Conservation (phyloP, 495 filamentous ascomycete species). For the Trypethelium eluteriae region DNA sequence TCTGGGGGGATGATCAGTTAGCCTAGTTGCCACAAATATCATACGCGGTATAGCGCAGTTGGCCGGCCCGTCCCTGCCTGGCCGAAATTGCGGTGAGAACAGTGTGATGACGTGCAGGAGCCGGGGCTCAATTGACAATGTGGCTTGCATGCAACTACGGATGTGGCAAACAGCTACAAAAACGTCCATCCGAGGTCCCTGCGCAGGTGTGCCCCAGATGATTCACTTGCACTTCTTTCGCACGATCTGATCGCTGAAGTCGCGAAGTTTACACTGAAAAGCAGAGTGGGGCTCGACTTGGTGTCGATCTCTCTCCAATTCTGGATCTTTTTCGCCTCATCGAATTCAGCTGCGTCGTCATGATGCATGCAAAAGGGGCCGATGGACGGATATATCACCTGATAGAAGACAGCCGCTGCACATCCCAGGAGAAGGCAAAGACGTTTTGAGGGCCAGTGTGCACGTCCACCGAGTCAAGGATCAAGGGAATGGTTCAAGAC, state of each 20-base stretch:
- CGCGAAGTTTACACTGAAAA: background rate
- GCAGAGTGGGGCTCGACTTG: background rate
- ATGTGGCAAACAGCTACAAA: background rate
- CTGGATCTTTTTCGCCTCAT: background rate
- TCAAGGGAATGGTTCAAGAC: background rate
- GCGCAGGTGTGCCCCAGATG: background rate
- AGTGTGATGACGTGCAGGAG: background rate
- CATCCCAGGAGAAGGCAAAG: no score
- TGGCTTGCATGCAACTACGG: background rate
- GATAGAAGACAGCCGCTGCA: no score
- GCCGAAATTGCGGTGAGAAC: background rate
- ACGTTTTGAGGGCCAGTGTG: no score
- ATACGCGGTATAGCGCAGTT: background rate
- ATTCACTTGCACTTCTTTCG: background rate
- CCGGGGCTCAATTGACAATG: background rate
- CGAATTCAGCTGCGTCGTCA: background rate
- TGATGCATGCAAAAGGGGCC: background rate
- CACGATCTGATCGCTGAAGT: background rate
- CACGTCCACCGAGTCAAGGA: no score
- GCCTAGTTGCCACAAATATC: background rate
- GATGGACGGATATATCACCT: background rate
- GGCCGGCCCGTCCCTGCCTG: background rate
- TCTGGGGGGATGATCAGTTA: background rate
- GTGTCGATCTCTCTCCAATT: background rate
- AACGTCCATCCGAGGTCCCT: background rate